Evolutionary conservation across 441 rosid species (phyloP).

Genomic region (Populus trichocarpa): DNA sequence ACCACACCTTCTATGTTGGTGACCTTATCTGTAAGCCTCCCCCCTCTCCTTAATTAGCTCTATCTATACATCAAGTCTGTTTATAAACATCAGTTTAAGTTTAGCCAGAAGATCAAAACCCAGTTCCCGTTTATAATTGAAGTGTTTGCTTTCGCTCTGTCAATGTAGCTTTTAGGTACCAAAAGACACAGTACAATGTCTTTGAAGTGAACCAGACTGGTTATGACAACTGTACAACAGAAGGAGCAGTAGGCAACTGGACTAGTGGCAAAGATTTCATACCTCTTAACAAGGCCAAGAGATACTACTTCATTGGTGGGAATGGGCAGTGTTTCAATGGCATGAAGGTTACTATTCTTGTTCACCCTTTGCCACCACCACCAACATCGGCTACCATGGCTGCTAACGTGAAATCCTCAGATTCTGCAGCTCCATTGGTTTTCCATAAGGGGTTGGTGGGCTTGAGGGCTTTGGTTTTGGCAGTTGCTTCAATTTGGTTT

Average conservation of each 20-base stretch:
- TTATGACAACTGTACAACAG: slow-evolving; percentile 76
- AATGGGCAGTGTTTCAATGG: slow-evolving; percentile 67
- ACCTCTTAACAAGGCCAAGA: slow-evolving; percentile 46
- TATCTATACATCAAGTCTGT: not conserved
- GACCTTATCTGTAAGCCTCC: slow-evolving; percentile 55
- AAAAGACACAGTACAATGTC: slow-evolving; percentile 66
- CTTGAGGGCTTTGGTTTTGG: slow-evolving; percentile 24
- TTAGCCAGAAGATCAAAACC: slow-evolving; percentile 1
- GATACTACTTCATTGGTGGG: slow-evolving; percentile 73
- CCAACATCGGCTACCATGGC: slow-evolving; percentile 24
- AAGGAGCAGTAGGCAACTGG: slow-evolving; percentile 63
- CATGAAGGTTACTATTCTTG: slow-evolving; percentile 69
- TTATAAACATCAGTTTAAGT: not conserved
- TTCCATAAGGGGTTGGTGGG: slow-evolving; percentile 23
- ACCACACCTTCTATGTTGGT: slow-evolving; percentile 62
- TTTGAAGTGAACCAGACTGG: slow-evolving; percentile 77
- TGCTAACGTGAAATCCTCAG: slow-evolving; percentile 21
- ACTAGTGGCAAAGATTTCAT: slow-evolving; percentile 75
- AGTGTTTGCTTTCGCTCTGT: not conserved
- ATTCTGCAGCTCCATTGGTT: slow-evolving; percentile 24
- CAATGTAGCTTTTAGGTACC: slow-evolving; percentile 68
- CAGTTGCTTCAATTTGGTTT: slow-evolving; percentile 37
- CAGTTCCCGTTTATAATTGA: not conserved
- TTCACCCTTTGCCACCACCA: slow-evolving; percentile 50
- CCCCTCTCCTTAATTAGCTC: not conserved